Evolutionary conservation across 1,284 basidiomycete species (phyloP), one percentile per base, ranked within the genome.

Genomic region (Moesziomyces sp.): DNA sequence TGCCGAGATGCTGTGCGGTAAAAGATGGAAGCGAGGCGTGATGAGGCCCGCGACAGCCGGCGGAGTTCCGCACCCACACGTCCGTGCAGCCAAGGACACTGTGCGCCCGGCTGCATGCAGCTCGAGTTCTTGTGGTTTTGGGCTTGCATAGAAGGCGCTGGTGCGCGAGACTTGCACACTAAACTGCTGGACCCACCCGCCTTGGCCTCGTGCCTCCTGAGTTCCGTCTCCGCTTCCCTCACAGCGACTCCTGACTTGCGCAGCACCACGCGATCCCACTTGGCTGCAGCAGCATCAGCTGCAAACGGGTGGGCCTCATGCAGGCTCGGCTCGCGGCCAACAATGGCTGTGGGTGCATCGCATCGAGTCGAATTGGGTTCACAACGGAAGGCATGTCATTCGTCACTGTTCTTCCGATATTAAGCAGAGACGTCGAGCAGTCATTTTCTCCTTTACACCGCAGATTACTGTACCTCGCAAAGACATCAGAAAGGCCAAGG

Each of bases 161-260:
- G 13, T 34, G 10, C 30, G 30, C 30, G 30, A 10, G 30, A 8
- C 26, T 28, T 28, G 6, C 26, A 28, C 26, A 28, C 26, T 28
- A 28, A 26, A 28, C 8, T 8, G 8, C 26, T 28, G 26, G 1
- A 28, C 6, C 26, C 26, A 28, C 5, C 6, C 26, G 26, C 26
- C 13, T 34, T 10, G 30, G 30, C 13, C 30, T 34, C 11, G 30
- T 34, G 30, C 30, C 5, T 34, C 30, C 30, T 34, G 30, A 34
- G 4, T 3, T 34, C 30, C 30, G 30, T 30, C n/a, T 45, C 28
- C 38, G 51, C 26, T 18, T 24, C 51, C 51, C 42, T 19, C 40
- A 42, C 51, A 26, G 51, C 51, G 14, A 16, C 51, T 44, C 51
- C 51, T 52, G 51, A 52, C 51, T 7, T 40, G 38, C 38, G 38